Conservation (phyloP, 164 flowering plant species). For the Echeveria elegans region DNA sequence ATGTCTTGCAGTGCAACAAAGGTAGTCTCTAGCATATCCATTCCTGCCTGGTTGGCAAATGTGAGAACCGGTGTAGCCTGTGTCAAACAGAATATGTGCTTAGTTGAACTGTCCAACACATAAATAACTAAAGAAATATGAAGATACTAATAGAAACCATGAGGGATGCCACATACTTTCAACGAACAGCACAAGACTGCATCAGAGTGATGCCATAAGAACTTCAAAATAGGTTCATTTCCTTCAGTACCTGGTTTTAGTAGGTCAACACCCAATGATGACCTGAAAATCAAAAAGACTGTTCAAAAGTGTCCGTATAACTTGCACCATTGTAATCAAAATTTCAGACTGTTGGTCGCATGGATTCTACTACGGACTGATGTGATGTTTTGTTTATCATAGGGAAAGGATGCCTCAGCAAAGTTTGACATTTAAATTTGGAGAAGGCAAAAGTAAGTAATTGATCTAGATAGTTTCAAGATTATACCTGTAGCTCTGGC, state of each 20-base stretch:
- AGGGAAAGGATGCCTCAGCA: too few species aligned
- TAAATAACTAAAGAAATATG: background rate
- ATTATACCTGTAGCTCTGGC: conserved; percentile 45
- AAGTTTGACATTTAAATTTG: background rate
- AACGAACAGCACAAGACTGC: conserved; percentile 51
- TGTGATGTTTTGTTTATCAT: too few species aligned
- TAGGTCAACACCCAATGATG: conserved; percentile 41
- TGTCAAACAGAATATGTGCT: background rate
- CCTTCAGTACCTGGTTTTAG: conserved; percentile 31
- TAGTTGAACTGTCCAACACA: background rate
- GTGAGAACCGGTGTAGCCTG: conserved; percentile 71
- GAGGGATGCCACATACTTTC: conserved; percentile 24
- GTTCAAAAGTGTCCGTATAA: background rate
- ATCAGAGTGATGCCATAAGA: conserved; percentile 53
- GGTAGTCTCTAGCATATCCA: conserved; percentile 86
- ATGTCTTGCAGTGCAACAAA: conserved; percentile 68
- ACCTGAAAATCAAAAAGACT: conserved; percentile 20
- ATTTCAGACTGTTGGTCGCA: background rate
- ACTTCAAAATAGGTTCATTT: conserved; percentile 34
- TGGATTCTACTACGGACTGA: background rate
- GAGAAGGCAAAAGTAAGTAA: background rate
- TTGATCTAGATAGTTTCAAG: background rate
- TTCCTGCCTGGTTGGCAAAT: conserved; percentile 81
- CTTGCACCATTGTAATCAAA: background rate
- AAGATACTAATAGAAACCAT: background rate